Percentiles rank a stretch among this genome's conserved stretches.
Conservation (phyloP, 2,329 filamentous ascomycete species). For the Fusarium incarnatum region DNA sequence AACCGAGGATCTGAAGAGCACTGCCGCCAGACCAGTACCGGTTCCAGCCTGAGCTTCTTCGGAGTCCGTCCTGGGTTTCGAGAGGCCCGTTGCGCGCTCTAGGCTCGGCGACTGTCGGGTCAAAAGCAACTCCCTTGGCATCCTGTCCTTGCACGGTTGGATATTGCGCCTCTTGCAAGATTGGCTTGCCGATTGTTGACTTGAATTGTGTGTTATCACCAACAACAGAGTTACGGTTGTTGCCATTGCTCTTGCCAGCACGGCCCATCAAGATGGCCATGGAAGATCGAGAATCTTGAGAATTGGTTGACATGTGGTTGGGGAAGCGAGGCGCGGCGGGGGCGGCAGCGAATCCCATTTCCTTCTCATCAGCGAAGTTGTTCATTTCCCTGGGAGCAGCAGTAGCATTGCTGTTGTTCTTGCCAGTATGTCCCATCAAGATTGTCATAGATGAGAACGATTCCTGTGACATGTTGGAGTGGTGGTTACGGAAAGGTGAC, state of each 20-base stretch:
- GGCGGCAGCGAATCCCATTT: constrained; percentile 62
- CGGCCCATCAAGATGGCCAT: constrained; percentile 76
- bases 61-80: constrained; percentile 57
- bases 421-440: constrained; percentile 70
- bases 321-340: constrained; percentile 57
- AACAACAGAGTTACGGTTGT: constrained; percentile 60
- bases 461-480: constrained; percentile 63
- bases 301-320: constrained; percentile 65
- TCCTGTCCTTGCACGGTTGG: constrained; percentile 54
- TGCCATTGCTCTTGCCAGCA: constrained; percentile 67
- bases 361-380: constrained; percentile 67
- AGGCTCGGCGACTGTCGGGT: constrained; percentile 50
- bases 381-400: constrained; percentile 64
- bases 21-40: constrained; percentile 81
- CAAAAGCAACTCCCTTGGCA: constrained; percentile 57
- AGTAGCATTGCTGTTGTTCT: constrained; percentile 47
- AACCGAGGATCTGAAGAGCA: constrained; percentile 72
- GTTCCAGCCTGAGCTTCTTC: constrained; percentile 80
- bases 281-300: constrained; percentile 69
- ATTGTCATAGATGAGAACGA: constrained; percentile 75
- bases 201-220: constrained; percentile 73
- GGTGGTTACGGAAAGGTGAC: constrained; percentile 62
- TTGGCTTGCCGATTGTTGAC: constrained; percentile 70
- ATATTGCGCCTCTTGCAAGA: constrained; percentile 58
- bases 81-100: constrained; percentile 51